Evolutionary conservation across 1,284 basidiomycete species (phyloP), one percentile per base, ranked within the genome.

Genomic region (Fomitiporia mediterranea): DNA sequence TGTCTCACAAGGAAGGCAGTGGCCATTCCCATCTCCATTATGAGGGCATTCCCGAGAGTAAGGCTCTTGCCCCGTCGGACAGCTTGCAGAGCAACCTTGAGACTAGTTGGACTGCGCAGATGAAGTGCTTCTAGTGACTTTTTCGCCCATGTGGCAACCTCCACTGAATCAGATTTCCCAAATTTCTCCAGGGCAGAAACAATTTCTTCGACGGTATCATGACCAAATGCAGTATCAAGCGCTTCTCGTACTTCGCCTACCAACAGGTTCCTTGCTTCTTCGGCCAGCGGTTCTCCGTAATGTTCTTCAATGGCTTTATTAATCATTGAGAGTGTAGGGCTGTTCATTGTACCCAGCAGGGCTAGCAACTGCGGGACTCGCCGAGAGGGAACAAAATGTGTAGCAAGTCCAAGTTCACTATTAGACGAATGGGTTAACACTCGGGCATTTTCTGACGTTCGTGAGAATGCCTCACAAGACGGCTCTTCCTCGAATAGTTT

Each of bases 361-460:
- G 82, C 76, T 55, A 87, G 69, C 35, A 97, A 80, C 39, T 78
- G 78, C 9, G 86, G 81, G 30, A 97, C 74, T 39, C 86, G 79
- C 55, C 84, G 76, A 25, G 90, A 85, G 4, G 90, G 84, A 55
- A 96, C 81, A 67, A 80, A 97, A 71, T 98, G 94, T 1, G 94
- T 96, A 1, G 94, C 94, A 63, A 97, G 79, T 35, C 94, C 94
- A 63, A 88, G 82, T 64, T 94, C 90, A 66, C 91, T 94, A 59
- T 34, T 21, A 38, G 32, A 25, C 28, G 39, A 43, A 53, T 40
- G 25, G 28, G 38, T 40, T 38, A 28, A 25, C 53, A 48, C 37
- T 32, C 47, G 21, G 6, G 30, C 21, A 42, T 30, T 40, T 28
- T 55, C 37, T 50, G 40, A 30, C 17, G 35, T 43, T 39, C 11